Conservation (phyloP, 2,329 filamentous ascomycete species). For the Colletotrichum tofieldiae region DNA sequence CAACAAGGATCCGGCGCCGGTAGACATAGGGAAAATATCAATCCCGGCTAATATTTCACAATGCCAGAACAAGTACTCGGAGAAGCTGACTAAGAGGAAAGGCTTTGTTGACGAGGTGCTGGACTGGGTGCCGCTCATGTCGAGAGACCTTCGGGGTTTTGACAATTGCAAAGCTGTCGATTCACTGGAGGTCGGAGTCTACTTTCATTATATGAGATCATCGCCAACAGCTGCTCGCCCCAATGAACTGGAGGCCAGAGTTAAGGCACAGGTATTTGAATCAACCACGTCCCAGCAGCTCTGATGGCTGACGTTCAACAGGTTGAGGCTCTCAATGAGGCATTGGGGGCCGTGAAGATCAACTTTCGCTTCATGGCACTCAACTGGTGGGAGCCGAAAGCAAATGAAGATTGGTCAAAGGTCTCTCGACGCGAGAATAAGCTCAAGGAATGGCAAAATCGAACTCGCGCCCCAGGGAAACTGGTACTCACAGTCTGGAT, state of each 20-base stretch:
- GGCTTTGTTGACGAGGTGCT: conserved; percentile 1
- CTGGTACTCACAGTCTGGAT: conserved; percentile 35
- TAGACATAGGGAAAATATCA: conserved; percentile 15
- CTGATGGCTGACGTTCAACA: background rate
- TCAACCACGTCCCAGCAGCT: no score
- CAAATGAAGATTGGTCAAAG: conserved; percentile 29
- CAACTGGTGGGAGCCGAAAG: conserved; percentile 39
- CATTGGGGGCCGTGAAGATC: conserved; percentile 29
- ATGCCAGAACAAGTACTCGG: conserved; percentile 18
- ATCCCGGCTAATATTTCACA: conserved; percentile 16
- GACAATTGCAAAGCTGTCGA: conserved; percentile 25
- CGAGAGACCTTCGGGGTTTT: conserved; percentile 29
- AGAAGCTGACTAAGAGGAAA: conserved; percentile 1
- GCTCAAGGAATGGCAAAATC: conserved; percentile 30
- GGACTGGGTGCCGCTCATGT: conserved; percentile 17
- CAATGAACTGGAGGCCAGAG: conserved; percentile 28
- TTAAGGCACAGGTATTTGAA: conserved; percentile 26
- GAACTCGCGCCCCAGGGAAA: conserved; percentile 22
- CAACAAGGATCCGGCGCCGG: conserved; percentile 25
- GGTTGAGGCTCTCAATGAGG: conserved; percentile 31
- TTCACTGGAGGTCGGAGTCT: conserved; percentile 27
- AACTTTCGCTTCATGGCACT: conserved; percentile 37
- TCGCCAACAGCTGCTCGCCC: conserved; percentile 5
- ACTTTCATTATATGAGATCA: conserved; percentile 41
- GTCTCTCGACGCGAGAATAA: conserved; percentile 20